A percentile compares a stretch with the other conserved stretches of the same genome.
phyloP scores from a whole-genome alignment of 2,329 filamentous ascomycete genomes.

The Periconia sp. region DNA sequence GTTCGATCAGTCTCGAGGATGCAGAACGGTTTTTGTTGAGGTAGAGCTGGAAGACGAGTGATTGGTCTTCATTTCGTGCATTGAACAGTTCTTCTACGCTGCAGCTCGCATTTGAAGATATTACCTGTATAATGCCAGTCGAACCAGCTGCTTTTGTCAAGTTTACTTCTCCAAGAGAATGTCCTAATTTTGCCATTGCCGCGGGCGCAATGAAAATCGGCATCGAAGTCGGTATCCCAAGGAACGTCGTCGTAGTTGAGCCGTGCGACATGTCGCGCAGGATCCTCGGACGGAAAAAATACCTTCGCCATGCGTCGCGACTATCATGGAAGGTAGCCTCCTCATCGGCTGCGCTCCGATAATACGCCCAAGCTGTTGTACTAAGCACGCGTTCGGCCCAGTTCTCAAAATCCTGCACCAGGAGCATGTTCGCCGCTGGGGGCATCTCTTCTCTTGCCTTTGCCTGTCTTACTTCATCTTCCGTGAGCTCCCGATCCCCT shows the following conservation, averaged over 20 bases:
- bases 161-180: conserved; percentile 57
- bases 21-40: conserved; percentile 38
- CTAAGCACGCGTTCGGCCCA: not conserved
- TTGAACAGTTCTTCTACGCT: too few species aligned
- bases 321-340: not conserved
- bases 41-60: conserved; percentile 51
- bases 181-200: conserved; percentile 48
- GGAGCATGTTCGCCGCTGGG: not conserved
- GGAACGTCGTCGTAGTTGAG: conserved; percentile 53
- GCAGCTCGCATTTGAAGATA: conserved; percentile 12
- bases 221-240: conserved; percentile 60
- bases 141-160: conserved; percentile 57
- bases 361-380: conserved; percentile 1
- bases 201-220: conserved; percentile 63
- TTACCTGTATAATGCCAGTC: conserved; percentile 56
- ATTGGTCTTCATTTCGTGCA: too few species aligned
- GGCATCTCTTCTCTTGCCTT: conserved; percentile 1
- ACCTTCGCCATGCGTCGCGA: not conserved
- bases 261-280: conserved; percentile 2
- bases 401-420: not conserved
- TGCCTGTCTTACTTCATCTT: not conserved
- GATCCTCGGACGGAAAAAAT: conserved; percentile 1
- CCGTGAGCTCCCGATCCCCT: not conserved
- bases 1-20: conserved; percentile 37
- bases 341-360: conserved; percentile 1